Conservation (phyloP, 495 filamentous ascomycete species). For the Trichoderma parareesei region DNA sequence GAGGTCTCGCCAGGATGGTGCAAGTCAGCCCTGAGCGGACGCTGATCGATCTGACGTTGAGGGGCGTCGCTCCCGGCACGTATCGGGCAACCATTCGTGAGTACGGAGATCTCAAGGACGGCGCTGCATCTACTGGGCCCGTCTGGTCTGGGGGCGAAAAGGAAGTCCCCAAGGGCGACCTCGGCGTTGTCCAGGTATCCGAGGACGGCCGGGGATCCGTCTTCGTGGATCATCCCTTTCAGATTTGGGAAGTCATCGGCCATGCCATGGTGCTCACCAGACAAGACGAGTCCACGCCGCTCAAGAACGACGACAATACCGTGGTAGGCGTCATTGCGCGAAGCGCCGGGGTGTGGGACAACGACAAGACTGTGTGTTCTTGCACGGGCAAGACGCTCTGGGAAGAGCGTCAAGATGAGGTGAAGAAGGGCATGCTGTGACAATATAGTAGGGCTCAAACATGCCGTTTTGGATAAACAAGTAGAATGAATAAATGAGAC, state of each 20-base stretch:
- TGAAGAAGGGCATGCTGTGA: constrained; percentile 76
- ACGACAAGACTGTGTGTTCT: constrained; percentile 91
- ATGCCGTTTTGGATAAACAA: neutral
- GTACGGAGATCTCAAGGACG: constrained; percentile 82
- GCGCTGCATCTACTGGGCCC: constrained; percentile 69
- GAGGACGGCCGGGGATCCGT: constrained; percentile 59
- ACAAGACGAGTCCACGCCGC: constrained; percentile 44
- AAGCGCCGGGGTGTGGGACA: constrained; percentile 95
- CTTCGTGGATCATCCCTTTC: constrained; percentile 71
- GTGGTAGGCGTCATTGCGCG: constrained; percentile 88
- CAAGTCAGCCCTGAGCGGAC: constrained; percentile 68
- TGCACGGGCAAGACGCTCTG: constrained; percentile 97
- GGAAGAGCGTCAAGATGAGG: constrained; percentile 91
- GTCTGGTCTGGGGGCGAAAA: constrained; percentile 58
- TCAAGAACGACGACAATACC: constrained; percentile 68
- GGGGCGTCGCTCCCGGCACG: constrained; percentile 69
- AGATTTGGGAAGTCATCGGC: constrained; percentile 93
- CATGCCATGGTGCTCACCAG: constrained; percentile 76
- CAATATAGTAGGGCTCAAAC: neutral
- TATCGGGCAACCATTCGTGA: constrained; percentile 79
- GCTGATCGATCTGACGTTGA: constrained; percentile 79
- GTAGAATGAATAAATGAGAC: neutral
- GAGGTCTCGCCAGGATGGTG: constrained; percentile 74
- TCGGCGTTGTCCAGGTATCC: constrained; percentile 69
- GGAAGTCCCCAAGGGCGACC: constrained; percentile 51